A percentile compares a stretch with the other conserved stretches of the same genome.
These are phyloP conservation scores for Tolypocladium tundrense DNA, from an alignment of 2,329 filamentous ascomycete species.

Conservation along the genomic window DNA sequence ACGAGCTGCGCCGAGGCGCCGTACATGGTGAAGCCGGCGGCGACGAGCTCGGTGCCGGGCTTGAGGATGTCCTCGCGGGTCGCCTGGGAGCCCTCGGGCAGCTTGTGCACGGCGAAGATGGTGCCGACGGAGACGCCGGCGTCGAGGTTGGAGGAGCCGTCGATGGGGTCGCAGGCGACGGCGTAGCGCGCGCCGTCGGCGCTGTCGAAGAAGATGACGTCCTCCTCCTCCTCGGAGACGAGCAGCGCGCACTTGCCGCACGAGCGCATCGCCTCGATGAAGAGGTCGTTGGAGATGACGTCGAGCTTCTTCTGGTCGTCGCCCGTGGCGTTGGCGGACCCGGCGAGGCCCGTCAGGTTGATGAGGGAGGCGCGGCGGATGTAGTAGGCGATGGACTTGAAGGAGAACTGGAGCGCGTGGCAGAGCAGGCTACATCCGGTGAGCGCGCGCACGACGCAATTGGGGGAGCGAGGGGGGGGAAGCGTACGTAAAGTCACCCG, in stretches of 20 bases:
- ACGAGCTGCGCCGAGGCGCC: slow-evolving; percentile 93
- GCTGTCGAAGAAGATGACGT: slow-evolving; percentile 77
- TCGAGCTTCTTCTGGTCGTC: slow-evolving; percentile 99
- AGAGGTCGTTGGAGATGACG: slow-evolving; percentile 96
- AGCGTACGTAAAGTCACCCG: slow-evolving; percentile 92
- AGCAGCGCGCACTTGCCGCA: slow-evolving; percentile 84
- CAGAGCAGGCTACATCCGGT: slow-evolving; percentile 64
- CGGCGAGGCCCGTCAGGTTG: slow-evolving; percentile 89
- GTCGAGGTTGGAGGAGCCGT: slow-evolving; percentile 94
- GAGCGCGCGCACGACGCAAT: not conserved
- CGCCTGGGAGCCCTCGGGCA: slow-evolving; percentile 64
- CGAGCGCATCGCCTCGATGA: slow-evolving; percentile 89
- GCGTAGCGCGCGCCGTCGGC: slow-evolving; percentile 75
- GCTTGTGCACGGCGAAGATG: slow-evolving; percentile 90
- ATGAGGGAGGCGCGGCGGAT: slow-evolving; percentile 92
- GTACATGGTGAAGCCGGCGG: slow-evolving; percentile 99
- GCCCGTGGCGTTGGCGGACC: slow-evolving; percentile 87
- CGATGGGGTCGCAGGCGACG: slow-evolving; percentile 94
- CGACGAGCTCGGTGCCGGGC: slow-evolving; percentile 83
- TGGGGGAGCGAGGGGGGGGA: not conserved
- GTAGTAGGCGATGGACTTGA: slow-evolving; percentile 99
- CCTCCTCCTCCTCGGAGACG: slow-evolving; percentile 97
- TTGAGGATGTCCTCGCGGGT: slow-evolving; percentile 78
- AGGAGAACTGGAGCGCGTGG: slow-evolving; percentile 97
- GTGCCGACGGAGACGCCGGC: slow-evolving; percentile 96